A percentile compares a stretch with the other conserved stretches of the same genome.
phyloP scores from a whole-genome alignment of 129 eudicot genomes.

The Pulicaria dysenterica region DNA sequence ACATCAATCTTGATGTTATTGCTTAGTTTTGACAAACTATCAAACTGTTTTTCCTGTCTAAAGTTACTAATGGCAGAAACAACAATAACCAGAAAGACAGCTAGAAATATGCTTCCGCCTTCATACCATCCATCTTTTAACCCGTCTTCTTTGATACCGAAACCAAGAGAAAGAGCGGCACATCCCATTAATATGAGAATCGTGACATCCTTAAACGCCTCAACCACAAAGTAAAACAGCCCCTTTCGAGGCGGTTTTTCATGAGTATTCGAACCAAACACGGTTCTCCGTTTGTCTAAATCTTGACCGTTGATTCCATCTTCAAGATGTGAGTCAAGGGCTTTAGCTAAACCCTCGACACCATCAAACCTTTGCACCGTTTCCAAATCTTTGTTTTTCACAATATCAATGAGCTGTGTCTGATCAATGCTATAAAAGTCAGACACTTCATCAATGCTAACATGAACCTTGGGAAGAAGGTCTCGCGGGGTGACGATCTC shows the following conservation, averaged over 20 bases:
- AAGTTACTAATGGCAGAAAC: constrained; percentile 76
- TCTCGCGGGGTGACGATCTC: constrained; percentile 32
- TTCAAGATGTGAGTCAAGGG: constrained; percentile 48
- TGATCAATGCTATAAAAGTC: constrained; percentile 32
- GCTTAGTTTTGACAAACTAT: constrained; percentile 70
- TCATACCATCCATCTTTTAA: constrained; percentile 74
- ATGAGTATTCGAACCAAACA: constrained; percentile 70
- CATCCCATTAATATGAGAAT: constrained; percentile 67
- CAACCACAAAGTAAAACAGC: constrained; percentile 47
- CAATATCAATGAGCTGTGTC: constrained; percentile 38
- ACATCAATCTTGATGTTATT: constrained; percentile 59
- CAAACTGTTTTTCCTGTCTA: constrained; percentile 73
- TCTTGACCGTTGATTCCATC: constrained; percentile 50
- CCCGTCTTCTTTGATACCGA: constrained; percentile 72
- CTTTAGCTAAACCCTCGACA: constrained; percentile 41
- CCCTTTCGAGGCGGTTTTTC: constrained; percentile 62
- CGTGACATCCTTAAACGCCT: constrained; percentile 68
- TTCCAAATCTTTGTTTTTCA: constrained; percentile 48
- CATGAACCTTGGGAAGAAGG: neutral
- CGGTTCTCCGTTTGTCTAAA: constrained; percentile 25
- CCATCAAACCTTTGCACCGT: constrained; percentile 42
- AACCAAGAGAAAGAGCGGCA: constrained; percentile 69
- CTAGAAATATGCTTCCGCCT: constrained; percentile 81
- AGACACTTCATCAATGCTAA: neutral
- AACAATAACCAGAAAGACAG: constrained; percentile 67